Evolutionary conservation across 2,329 filamentous ascomycete genomes (phyloP), one percentile per base, ranked within the genome.

Genomic region (Epichloe elymi): DNA sequence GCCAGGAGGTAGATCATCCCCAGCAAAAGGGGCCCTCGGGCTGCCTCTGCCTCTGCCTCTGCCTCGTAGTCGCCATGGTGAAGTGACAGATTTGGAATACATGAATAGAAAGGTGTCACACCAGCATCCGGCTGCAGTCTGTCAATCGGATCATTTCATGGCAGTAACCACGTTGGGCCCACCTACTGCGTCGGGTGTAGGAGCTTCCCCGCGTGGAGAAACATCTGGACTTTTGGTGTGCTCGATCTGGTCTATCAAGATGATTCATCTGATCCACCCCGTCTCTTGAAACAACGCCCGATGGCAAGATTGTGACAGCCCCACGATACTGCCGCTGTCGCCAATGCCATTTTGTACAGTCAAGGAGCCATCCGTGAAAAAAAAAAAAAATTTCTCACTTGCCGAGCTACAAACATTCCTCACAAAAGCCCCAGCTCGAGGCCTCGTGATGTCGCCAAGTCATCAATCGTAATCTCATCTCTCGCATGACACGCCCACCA

Each of bases 351-450:
- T 0, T 30, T 11, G 26, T 30, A 4, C 8, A 30, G 26, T 30
- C 26, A 30, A 10, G 2, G 26, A 8, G 26, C 26, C 26, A 11
- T 4, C 3, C 10, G 26, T 30, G 26, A 30, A 30, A 8, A 30
- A 30, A 30, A 19, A n/a, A n/a, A n/a, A n/a, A n/a, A n/a, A n/a
- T n/a, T n/a, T 30, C 26, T 11, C 26, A 11, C 26, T 30, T 30
- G 26, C 26, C 26, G 26, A 30, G 26, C 26, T 30, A 11, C 1
- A 5, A 12, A 15, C 17, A 41, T 17, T 10, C 17, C 11, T 49
- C 11, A 49, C 30, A 49, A 19, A 30, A 49, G 48, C n/a, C 48
- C 48, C 4, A 49, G 33, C 19, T 49, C 48, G 8, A 49, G 48
- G 35, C 33, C 40, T 3, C 33, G 40, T 8, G 33, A 43, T 5